Conservation (phyloP, 495 filamentous ascomycete species). For the Penicillium flavigenum region DNA sequence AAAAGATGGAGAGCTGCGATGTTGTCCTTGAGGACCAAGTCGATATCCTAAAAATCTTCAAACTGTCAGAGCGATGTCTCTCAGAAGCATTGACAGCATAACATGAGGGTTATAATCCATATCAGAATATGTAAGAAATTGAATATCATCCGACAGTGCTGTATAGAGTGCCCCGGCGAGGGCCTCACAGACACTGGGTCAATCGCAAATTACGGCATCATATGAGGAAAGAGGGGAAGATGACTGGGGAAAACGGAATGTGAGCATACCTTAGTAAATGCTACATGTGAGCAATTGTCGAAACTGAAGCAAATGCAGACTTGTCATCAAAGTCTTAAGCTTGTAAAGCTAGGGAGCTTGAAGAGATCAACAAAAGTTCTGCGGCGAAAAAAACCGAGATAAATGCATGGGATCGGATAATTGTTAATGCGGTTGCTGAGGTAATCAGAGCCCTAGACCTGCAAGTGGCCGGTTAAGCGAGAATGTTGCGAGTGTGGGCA, state of each 20-base stretch:
- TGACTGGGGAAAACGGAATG: not conserved
- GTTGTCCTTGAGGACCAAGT: not conserved
- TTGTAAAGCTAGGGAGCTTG: slow-evolving; percentile 9
- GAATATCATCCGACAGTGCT: slow-evolving; percentile 74
- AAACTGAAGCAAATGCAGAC: slow-evolving; percentile 5
- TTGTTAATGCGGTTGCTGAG: slow-evolving; percentile 20
- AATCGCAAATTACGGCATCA: slow-evolving; percentile 99
- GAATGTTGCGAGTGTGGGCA: slow-evolving; percentile 33
- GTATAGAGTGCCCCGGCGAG: slow-evolving; percentile 82
- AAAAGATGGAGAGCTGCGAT: not conserved
- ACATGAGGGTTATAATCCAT: slow-evolving; percentile 13
- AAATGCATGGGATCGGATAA: slow-evolving; percentile 25
- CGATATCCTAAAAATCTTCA: slow-evolving; percentile 22
- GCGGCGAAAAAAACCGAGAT: slow-evolving; percentile 25
- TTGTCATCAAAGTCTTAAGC: slow-evolving; percentile 9
- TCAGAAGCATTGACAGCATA: slow-evolving; percentile 19
- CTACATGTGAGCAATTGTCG: slow-evolving; percentile 4
- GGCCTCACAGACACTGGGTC: slow-evolving; percentile 74
- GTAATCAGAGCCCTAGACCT: slow-evolving; percentile 42
- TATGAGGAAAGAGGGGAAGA: slow-evolving; percentile 31
- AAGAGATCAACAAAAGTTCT: slow-evolving; percentile 12
- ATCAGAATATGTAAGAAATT: slow-evolving; percentile 99
- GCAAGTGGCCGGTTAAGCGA: slow-evolving; percentile 36
- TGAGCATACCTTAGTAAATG: slow-evolving; percentile 31
- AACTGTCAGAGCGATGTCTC: slow-evolving; percentile 30